These are phyloP conservation scores for Lentinus tigrinus DNA, from an alignment of 768 basidiomycete genomes.

Conservation along the genomic window DNA sequence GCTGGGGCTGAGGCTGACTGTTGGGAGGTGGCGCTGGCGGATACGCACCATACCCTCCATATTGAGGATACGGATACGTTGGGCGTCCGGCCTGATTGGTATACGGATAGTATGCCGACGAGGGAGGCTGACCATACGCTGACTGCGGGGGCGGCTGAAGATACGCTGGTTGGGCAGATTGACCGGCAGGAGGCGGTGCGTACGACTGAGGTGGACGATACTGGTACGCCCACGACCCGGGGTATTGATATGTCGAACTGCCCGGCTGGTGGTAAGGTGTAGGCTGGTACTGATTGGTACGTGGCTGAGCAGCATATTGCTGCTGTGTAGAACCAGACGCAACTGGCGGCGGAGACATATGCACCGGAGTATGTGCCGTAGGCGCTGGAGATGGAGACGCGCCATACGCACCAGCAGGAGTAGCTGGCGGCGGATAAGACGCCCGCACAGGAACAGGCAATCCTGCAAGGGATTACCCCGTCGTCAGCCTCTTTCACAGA, in stretches of 20 bases:
- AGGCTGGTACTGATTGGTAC: conserved; percentile 13
- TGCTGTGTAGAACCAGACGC: conserved; percentile 17
- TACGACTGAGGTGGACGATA: conserved; percentile 9
- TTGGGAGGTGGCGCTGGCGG: neutral
- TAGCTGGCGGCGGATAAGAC: neutral
- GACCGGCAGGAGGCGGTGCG: neutral
- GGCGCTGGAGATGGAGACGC: conserved; percentile 11
- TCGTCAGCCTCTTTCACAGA: neutral
- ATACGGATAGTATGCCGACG: conserved; percentile 11
- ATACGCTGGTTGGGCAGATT: neutral
- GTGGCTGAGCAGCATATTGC: neutral
- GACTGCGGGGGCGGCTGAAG: neutral
- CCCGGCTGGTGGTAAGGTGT: conserved; percentile 9
- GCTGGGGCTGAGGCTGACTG: neutral
- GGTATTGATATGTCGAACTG: conserved; percentile 18
- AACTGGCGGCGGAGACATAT: neutral
- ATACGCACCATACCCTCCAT: neutral
- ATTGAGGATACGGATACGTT: neutral
- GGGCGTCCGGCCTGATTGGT: neutral
- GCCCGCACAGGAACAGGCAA: neutral
- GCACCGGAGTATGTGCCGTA: conserved; percentile 3
- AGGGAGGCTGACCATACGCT: neutral
- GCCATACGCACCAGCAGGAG: neutral
- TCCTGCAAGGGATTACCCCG: neutral
- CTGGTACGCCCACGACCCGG: conserved; percentile 33